Conservation (phyloP, 768 basidiomycete genomes). For the Kwoniella bestiolae region DNA sequence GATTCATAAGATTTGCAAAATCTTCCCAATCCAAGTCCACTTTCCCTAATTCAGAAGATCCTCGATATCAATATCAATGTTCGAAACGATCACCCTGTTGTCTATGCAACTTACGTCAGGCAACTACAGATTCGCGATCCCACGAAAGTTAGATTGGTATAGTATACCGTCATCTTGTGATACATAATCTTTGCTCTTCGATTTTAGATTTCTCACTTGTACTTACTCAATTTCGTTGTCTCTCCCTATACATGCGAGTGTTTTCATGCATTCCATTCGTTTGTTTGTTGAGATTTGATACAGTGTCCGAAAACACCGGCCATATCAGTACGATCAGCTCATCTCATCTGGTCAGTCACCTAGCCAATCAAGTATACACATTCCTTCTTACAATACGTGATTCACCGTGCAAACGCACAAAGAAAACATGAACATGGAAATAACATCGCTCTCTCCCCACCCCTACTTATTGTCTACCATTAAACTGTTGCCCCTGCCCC, state of each 20-base stretch:
- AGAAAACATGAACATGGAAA: neutral
- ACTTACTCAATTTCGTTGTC: too few relatives aligned
- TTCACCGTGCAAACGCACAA: too few relatives aligned
- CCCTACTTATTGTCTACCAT: neutral
- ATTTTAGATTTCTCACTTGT: too few relatives aligned
- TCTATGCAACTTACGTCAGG: slow-evolving; percentile 6
- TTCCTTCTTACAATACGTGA: too few relatives aligned
- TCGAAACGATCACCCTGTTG: slow-evolving; percentile 1
- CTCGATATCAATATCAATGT: neutral
- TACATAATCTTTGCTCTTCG: too few relatives aligned
- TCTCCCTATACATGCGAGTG: too few relatives aligned
- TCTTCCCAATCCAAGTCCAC: neutral
- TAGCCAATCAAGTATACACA: too few relatives aligned
- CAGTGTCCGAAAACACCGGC: too few relatives aligned
- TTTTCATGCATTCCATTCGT: too few relatives aligned
- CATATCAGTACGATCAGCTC: too few relatives aligned
- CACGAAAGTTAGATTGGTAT: neutral
- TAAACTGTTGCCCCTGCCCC: neutral
- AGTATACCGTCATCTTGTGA: neutral
- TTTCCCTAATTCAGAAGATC: neutral
- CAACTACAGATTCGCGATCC: neutral
- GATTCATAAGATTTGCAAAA: neutral
- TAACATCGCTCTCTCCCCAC: neutral
- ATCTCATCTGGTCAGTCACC: too few relatives aligned
- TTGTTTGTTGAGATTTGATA: too few relatives aligned